Percentiles rank a stretch among this genome's conserved stretches.
Conservation (phyloP, 495 filamentous ascomycete species). For the Xylaria curta region DNA sequence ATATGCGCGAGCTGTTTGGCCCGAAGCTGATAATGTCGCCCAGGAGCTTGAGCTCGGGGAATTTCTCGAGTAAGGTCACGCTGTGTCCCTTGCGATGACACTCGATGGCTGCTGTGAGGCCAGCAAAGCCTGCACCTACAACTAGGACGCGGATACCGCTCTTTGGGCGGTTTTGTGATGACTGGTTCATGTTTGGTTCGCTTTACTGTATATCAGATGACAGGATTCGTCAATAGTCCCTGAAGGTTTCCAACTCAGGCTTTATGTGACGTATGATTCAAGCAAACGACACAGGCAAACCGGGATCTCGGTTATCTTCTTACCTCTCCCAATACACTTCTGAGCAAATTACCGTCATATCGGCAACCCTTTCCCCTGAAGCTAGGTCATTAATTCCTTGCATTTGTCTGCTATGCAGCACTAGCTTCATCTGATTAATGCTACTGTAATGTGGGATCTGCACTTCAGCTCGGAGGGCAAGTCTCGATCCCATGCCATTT, state of each 20-base stretch:
- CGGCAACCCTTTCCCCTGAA: constrained; percentile 11
- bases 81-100: constrained; percentile 66
- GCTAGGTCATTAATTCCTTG: background rate
- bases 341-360: constrained; percentile 8
- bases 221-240: background rate
- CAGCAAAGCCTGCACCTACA: constrained; percentile 66
- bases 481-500: background rate
- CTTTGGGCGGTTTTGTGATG: constrained; percentile 30
- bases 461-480: constrained; percentile 4
- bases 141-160: constrained; percentile 63
- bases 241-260: background rate
- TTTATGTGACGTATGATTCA: background rate
- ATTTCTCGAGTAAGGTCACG: constrained; percentile 60
- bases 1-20: constrained; percentile 53
- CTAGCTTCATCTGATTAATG: constrained; percentile 6
- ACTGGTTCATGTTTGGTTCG: constrained; percentile 28
- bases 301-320: constrained; percentile 6
- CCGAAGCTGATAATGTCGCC: constrained; percentile 62
- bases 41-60: constrained; percentile 52
- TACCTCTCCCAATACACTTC: background rate
- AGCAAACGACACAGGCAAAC: background rate
- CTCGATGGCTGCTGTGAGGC: constrained; percentile 67
- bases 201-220: background rate
- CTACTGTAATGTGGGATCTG: constrained; percentile 14
- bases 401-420: background rate